A percentile compares a stretch with the other conserved stretches of the same genome.
These are phyloP conservation scores for Avena eriantha DNA, from an alignment of 176 grass and related monocot species.

Conservation along the genomic window DNA sequence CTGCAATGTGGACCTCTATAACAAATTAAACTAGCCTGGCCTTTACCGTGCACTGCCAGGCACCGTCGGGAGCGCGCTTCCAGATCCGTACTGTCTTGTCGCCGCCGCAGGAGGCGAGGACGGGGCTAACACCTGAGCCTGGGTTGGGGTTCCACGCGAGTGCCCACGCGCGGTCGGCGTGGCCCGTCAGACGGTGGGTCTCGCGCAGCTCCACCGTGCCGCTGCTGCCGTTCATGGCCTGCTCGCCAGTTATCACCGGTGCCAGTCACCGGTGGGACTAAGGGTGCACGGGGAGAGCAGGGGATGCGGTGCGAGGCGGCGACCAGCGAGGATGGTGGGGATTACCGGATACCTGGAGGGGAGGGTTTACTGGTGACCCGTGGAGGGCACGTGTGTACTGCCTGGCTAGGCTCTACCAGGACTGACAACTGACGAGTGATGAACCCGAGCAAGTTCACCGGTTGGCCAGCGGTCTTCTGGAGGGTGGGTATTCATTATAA, in stretches of 20 bases:
- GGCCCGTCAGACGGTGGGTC: conserved; percentile 74
- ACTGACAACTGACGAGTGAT: too few relatives aligned
- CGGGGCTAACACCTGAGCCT: conserved; percentile 46
- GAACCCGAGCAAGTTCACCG: too few relatives aligned
- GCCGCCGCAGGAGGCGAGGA: conserved; percentile 87
- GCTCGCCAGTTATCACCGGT: background rate
- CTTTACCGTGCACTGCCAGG: conserved; percentile 81
- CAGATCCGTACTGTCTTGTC: conserved; percentile 92
- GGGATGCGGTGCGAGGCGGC: conserved; percentile 1
- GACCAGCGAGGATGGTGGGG: background rate
- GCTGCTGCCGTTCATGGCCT: conserved; percentile 24
- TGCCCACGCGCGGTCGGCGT: conserved; percentile 84
- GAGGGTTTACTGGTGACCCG: background rate
- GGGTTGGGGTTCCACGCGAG: conserved; percentile 76
- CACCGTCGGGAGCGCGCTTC: conserved; percentile 62
- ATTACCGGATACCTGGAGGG: background rate
- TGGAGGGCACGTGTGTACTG: too few relatives aligned
- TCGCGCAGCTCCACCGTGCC: conserved; percentile 59
- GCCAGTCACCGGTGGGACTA: background rate
- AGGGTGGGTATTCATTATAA: too few relatives aligned
- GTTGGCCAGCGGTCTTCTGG: too few relatives aligned
- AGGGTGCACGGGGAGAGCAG: background rate
- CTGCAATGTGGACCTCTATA: background rate
- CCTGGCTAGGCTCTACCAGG: too few relatives aligned
- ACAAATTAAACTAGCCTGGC: background rate